phyloP scores from a whole-genome alignment of 305 asterid species.

The Striga hermonthica region DNA sequence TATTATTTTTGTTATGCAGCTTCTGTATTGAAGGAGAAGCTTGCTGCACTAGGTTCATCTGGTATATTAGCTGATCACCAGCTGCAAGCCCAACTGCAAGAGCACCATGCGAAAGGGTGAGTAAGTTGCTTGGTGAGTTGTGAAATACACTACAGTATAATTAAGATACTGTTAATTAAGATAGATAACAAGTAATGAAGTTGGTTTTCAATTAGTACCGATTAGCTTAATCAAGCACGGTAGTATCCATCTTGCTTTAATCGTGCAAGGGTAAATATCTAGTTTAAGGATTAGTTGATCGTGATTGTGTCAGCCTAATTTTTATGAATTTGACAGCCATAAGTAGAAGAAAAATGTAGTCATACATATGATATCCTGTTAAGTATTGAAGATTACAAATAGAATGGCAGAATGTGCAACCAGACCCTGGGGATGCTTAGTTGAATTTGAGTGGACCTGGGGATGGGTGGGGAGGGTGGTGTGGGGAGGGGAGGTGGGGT shows the following conservation, averaged over 20 bases:
- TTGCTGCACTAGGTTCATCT: slow-evolving; percentile 93
- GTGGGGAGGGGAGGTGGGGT: no score
- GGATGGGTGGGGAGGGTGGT: no score
- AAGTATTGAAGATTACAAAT: not conserved
- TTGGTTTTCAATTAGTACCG: no score
- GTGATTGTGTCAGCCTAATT: not conserved
- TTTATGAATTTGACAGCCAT: not conserved
- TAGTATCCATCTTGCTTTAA: not conserved
- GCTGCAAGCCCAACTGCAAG: slow-evolving; percentile 96
- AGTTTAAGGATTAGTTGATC: not conserved
- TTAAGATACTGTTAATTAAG: no score
- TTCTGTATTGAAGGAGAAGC: slow-evolving; percentile 94
- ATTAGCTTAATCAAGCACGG: no score
- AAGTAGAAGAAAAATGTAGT: not conserved
- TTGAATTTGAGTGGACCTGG: no score
- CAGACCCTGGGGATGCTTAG: not conserved
- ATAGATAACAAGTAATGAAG: no score
- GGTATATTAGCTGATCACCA: slow-evolving; percentile 99
- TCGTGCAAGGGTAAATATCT: not conserved
- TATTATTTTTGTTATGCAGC: slow-evolving; percentile 54
- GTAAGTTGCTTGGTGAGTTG: slow-evolving; percentile 29
- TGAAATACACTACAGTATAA: no score
- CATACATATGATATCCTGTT: not conserved
- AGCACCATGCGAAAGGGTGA: slow-evolving; percentile 95
- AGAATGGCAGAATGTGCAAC: not conserved